Base-by-base conservation (phyloP, 805 yeast species). In the Clavispora asparagi region DNA sequence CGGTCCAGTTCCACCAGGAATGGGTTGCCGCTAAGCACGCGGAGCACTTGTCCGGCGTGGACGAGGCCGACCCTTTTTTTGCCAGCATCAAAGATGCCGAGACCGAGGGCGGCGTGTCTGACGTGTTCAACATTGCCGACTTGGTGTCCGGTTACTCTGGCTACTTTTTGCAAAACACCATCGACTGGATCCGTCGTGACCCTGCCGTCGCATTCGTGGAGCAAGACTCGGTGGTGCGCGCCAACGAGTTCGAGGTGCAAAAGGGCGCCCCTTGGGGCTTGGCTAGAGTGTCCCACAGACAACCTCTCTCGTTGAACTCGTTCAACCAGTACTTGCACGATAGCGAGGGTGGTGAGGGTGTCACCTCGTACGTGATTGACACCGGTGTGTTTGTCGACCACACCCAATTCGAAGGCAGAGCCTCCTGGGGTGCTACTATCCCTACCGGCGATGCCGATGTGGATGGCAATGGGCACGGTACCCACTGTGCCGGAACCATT, bases 201-300 rank as follows among this genome's bases (percentile, higher is more conserved):
- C 82, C 83, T 7, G 71, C 72, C 40, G 81, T 88, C 39, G 79
- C 79, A 42, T 81, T 78, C 61, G 83, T 88, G 49, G 96, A 88
- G 71, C 68, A 73, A 58, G 96, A 88, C 62, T 50, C 55, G 9
- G 66, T 74, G 51, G 96, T 88, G 45, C 69, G 73, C 51, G 80
- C 89, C 27, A 71, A 70, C 43, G 83, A 81, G 56, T 76, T 82
- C 43, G 78, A 81, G 50, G 76, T 79, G 49, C 94, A 89, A 71
- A 77, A 78, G 53, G 90, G 90, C 51, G 91, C 96, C 27, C 95
- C 96, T 40, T 90, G 97, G 97, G 97, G 97, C 58, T 77, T 90
- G 52, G 87, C 95, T 25, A 81, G 97, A 74, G 81, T 90, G 50
- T 86, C 96, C 25, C 96, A 89, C 70, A 79, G 91, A 67, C 79